Conservation (phyloP, 129 eudicot species). For the Pittosporum tobira region DNA sequence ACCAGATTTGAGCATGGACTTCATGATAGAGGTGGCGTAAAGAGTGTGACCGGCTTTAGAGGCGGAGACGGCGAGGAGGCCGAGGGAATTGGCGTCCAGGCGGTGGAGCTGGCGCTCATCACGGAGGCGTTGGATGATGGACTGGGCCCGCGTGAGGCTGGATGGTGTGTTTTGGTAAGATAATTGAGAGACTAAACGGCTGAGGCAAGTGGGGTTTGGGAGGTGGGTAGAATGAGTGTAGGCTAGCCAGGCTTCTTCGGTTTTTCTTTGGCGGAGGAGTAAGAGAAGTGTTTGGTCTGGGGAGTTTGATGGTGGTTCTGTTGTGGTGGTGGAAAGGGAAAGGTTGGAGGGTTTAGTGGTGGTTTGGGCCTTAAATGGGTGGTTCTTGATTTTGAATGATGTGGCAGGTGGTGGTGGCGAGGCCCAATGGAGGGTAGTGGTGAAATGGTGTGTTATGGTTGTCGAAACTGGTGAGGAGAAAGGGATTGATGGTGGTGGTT, state of each 20-base stretch:
- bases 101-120: slow-evolving; percentile 77
- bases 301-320: slow-evolving; percentile 11
- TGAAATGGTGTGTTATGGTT: slow-evolving; percentile 17
- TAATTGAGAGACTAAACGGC: slow-evolving; percentile 70
- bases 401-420: slow-evolving; percentile 27
- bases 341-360: slow-evolving; percentile 26
- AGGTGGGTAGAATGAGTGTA: slow-evolving; percentile 48
- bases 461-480: slow-evolving; percentile 14
- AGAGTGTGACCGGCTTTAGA: slow-evolving; percentile 67
- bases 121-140: slow-evolving; percentile 77
- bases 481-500: slow-evolving; percentile 27
- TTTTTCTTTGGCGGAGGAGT: slow-evolving; percentile 72
- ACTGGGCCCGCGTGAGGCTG: slow-evolving; percentile 69
- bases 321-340: slow-evolving; percentile 16
- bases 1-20: slow-evolving; percentile 89
- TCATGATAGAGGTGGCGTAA: slow-evolving; percentile 63
- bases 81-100: slow-evolving; percentile 83
- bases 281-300: slow-evolving; percentile 48
- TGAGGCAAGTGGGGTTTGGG: slow-evolving; percentile 76
- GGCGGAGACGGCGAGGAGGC: slow-evolving; percentile 80
- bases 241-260: slow-evolving; percentile 79
- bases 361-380: slow-evolving; percentile 22
- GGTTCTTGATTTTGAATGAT: slow-evolving; percentile 2
- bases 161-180: slow-evolving; percentile 65
- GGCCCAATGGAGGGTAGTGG: slow-evolving; percentile 29